Percentiles rank a stretch among this genome's conserved stretches.
Conservation (phyloP, 2,329 filamentous ascomycete genomes). For the Ophiostoma pallidulum region DNA sequence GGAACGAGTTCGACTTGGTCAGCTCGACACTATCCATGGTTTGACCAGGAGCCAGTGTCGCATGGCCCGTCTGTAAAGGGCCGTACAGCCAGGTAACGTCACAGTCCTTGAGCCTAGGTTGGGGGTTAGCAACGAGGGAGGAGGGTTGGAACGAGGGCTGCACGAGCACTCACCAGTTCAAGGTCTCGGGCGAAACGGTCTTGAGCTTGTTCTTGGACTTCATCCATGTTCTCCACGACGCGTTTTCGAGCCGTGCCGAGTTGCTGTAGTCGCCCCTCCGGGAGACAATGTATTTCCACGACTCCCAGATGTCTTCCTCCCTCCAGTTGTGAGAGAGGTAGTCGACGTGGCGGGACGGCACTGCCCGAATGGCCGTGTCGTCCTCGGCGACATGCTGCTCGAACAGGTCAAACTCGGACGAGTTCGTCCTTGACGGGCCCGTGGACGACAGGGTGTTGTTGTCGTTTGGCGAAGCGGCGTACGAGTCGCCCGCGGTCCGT, state of each 20-base stretch:
- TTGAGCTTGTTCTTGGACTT: slow-evolving; percentile 81
- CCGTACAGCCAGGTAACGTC: slow-evolving; percentile 98
- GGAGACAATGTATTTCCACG: slow-evolving; percentile 86
- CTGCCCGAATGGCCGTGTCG: slow-evolving; percentile 63
- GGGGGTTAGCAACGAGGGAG: slow-evolving; percentile 21
- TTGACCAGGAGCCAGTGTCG: slow-evolving; percentile 40
- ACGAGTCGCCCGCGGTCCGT: slow-evolving; percentile 36
- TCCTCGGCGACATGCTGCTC: slow-evolving; percentile 61
- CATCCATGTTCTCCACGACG: slow-evolving; percentile 94
- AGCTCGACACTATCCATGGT: slow-evolving; percentile 31
- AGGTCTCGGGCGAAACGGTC: slow-evolving; percentile 80
- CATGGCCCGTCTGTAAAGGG: slow-evolving; percentile 67
- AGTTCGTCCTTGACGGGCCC: slow-evolving; percentile 46
- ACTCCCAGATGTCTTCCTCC: slow-evolving; percentile 95
- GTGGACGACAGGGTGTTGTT: slow-evolving; percentile 44
- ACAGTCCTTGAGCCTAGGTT: slow-evolving; percentile 79
- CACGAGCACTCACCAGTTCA: slow-evolving; percentile 68
- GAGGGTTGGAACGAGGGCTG: neutral
- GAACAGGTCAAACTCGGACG: slow-evolving; percentile 41
- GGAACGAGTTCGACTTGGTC: slow-evolving; percentile 53
- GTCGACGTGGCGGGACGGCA: slow-evolving; percentile 84
- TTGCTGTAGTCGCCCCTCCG: slow-evolving; percentile 73
- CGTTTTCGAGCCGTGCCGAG: slow-evolving; percentile 78
- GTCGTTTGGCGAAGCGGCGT: slow-evolving; percentile 43
- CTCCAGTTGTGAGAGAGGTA: slow-evolving; percentile 89